A percentile compares a stretch with the other conserved stretches of the same genome.
Conservation (phyloP, 768 basidiomycete genomes). For the Leccinum uliginosum region DNA sequence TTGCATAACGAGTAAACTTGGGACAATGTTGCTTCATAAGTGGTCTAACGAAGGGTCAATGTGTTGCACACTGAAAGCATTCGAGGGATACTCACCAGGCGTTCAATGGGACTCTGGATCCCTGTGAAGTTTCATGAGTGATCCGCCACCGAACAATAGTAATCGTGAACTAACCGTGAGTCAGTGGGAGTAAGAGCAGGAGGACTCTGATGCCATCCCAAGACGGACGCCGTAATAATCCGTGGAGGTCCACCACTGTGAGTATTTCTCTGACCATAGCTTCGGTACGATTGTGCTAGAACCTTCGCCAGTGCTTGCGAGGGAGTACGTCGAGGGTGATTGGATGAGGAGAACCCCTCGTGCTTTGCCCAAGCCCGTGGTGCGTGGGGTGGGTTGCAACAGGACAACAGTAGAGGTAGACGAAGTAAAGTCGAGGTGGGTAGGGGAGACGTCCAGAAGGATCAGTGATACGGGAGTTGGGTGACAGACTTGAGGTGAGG, state of each 20-base stretch:
- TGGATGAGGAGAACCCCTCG: too few species aligned
- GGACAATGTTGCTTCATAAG: conserved; percentile 79
- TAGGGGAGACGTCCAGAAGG: too few species aligned
- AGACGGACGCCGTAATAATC: conserved; percentile 72
- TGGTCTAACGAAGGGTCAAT: conserved; percentile 38
- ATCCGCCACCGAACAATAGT: neutral
- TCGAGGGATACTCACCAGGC: conserved; percentile 9
- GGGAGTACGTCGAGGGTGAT: too few species aligned
- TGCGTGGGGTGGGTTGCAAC: too few species aligned
- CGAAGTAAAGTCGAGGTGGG: too few species aligned
- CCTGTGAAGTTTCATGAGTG: conserved; percentile 16
- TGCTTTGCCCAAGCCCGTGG: too few species aligned
- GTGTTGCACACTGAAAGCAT: neutral
- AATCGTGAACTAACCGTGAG: conserved; percentile 57
- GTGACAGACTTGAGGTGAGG: too few species aligned
- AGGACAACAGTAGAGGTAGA: too few species aligned
- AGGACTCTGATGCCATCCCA: conserved; percentile 86
- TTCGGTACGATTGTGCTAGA: too few species aligned
- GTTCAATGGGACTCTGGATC: conserved; percentile 27
- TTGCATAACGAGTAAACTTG: conserved; percentile 78
- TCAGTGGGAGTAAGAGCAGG: conserved; percentile 74
- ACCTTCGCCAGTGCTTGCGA: too few species aligned
- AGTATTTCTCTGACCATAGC: conserved; percentile 75
- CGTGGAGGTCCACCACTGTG: conserved; percentile 73
- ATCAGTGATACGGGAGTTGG: too few species aligned